Percentiles rank a stretch among this genome's conserved stretches.
Evolutionary conservation across 768 basidiomycete genomes (phyloP).

Genomic region (Albatrellus ellisii): DNA sequence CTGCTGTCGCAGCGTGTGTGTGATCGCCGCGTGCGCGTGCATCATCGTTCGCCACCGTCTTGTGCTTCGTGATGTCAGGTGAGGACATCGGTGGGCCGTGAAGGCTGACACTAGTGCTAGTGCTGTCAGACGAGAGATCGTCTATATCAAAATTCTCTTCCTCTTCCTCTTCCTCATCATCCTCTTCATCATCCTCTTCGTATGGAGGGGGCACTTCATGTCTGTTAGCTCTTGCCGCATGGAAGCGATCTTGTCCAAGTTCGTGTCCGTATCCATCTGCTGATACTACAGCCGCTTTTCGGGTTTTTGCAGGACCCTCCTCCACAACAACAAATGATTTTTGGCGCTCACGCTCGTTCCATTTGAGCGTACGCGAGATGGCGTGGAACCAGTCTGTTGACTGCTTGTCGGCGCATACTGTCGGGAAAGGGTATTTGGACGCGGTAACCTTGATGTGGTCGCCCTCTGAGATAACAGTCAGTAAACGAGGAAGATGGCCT

Average conservation of each 20-base stretch:
- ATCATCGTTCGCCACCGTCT: conserved; percentile 5
- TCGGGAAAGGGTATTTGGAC: conserved; percentile 95
- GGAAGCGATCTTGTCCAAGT: too few relatives aligned
- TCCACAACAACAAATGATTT: conserved; percentile 99
- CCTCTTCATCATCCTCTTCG: conserved; percentile 25
- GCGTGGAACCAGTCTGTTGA: conserved; percentile 98
- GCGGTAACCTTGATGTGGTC: conserved; percentile 99
- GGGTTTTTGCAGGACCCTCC: conserved; percentile 46
- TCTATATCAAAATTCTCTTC: conserved; percentile 88
- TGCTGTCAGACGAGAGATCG: conserved; percentile 37
- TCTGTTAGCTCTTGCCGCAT: conserved; percentile 13
- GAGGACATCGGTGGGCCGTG: neutral
- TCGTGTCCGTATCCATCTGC: too few relatives aligned
- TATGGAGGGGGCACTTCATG: conserved; percentile 16
- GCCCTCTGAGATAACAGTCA: conserved; percentile 57
- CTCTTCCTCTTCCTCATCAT: conserved; percentile 42
- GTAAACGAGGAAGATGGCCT: neutral
- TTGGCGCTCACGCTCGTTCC: conserved; percentile 98
- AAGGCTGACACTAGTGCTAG: conserved; percentile 1
- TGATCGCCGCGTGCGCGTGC: conserved; percentile 3
- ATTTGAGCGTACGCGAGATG: conserved; percentile 92
- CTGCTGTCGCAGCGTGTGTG: too few relatives aligned
- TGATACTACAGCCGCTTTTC: neutral
- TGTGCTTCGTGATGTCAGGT: conserved; percentile 3
- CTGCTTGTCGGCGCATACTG: conserved; percentile 95